Evolutionary conservation across 768 basidiomycete genomes (phyloP).

Genomic region (Psilocybe azurescens): DNA sequence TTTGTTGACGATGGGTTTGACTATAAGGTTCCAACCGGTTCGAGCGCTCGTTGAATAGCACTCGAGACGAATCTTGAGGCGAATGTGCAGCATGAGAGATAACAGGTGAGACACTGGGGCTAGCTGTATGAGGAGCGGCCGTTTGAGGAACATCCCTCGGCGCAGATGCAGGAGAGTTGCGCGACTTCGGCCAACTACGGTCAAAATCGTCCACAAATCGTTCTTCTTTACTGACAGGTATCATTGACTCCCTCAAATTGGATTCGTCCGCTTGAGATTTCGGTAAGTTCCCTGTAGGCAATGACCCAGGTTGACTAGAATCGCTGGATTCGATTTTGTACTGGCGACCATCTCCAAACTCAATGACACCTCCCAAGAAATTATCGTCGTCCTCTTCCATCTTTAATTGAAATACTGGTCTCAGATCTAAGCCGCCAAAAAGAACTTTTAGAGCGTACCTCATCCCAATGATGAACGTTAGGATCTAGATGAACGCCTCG

Average conservation of each 20-base stretch:
- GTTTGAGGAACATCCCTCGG: conserved; percentile 45
- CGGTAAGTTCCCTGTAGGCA: conserved; percentile 8
- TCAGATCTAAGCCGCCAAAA: conserved; percentile 5
- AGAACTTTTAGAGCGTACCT: conserved; percentile 59
- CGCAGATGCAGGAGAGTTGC: conserved; percentile 49
- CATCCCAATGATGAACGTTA: conserved; percentile 97
- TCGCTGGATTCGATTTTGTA: conserved; percentile 76
- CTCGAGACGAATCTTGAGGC: conserved; percentile 65
- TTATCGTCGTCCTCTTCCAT: conserved; percentile 94
- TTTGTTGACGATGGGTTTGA: conserved; percentile 48
- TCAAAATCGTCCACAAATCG: conserved; percentile 95
- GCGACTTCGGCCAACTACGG: conserved; percentile 91
- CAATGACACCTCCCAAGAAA: conserved; percentile 87
- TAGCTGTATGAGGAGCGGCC: conserved; percentile 24
- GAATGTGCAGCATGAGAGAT: conserved; percentile 45
- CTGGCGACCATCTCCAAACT: conserved; percentile 94
- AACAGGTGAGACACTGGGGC: conserved; percentile 36
- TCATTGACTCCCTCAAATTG: conserved; percentile 27
- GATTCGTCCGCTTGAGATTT: conserved; percentile 25
- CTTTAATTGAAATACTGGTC: conserved; percentile 39
- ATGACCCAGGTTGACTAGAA: conserved; percentile 32
- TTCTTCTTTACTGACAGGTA: conserved; percentile 79
- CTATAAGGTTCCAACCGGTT: conserved; percentile 89
- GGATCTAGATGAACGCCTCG: conserved; percentile 93
- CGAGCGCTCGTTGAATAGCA: conserved; percentile 94